Base-by-base conservation (phyloP, 1,284 basidiomycete species). In the Cystobasidium sp. region DNA sequence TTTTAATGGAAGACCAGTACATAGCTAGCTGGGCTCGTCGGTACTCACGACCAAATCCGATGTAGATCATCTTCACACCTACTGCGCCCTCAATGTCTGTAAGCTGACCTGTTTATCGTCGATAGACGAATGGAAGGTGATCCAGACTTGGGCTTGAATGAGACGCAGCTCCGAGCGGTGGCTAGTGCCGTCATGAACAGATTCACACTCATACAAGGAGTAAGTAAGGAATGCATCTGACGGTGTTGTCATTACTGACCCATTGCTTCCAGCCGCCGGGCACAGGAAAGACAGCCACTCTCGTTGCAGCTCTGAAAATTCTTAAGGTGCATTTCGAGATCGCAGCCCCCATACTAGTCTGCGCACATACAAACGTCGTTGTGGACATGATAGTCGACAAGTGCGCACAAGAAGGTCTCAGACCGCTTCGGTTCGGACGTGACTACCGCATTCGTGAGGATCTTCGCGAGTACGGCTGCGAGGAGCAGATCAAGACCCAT, bases 261-360 rank as follows among this genome's bases (percentile, higher is more conserved):
- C 62, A 70, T 46, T 44, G 63, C 73, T 16, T 10, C 16, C 77
- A 93, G 90, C 94, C 94, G 24, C 94, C 94, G 6, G 94, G 94
- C n/a, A 97, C 94, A 0, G 93, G 94, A 59, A 97, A 97, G 83
- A 96, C 94, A 1, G 89, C 90, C 79, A 96, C 94, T 0, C 93
- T 97, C 64, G 89, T 95, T 43, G 90, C 94, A 80, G 86, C 92
- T 0, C 86, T 94, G 78, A 88, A 88, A 77, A 82, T 97, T 39
- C 87, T 97, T 77, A 97, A 97, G 85, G 87, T 88, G 44, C 88
- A 94, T 80, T 97, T 94, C 81, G 85, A 90, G 80, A 88, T 95
- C 14, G 88, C 91, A 9, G 88, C 92, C 53, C 93, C 93, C 0
- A 85, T 97, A 58, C 86, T 97, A 16, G 89, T 97, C 3, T 92